Evolutionary conservation across 257 asterid species (phyloP).

Genomic region (Plantago major): DNA sequence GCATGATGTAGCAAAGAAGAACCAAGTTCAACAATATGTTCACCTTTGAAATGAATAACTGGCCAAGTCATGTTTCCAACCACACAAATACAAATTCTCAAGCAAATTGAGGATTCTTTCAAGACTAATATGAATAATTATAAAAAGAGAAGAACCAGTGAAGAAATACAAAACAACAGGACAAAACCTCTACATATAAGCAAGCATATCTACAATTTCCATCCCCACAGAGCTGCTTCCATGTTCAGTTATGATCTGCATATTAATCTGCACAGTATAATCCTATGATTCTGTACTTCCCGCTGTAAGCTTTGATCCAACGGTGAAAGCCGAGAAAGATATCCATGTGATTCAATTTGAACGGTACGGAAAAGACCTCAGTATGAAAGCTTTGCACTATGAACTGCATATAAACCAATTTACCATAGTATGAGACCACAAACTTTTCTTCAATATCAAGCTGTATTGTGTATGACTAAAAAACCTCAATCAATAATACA

Average conservation of each 20-base stretch:
- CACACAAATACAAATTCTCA: slow-evolving; percentile 12
- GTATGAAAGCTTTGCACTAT: slow-evolving; percentile 11
- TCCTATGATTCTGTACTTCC: neutral
- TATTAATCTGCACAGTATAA: slow-evolving; percentile 15
- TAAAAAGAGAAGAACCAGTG: neutral
- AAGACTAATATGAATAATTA: slow-evolving; percentile 12
- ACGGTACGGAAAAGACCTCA: slow-evolving; percentile 15
- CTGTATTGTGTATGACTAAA: no score
- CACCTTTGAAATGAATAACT: slow-evolving; percentile 6
- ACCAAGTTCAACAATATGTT: no score
- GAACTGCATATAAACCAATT: slow-evolving; percentile 16
- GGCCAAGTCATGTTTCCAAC: slow-evolving; percentile 13
- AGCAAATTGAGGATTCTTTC: slow-evolving; percentile 3
- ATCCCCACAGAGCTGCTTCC: slow-evolving; percentile 16
- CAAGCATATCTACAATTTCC: slow-evolving; percentile 29
- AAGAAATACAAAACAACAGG: slow-evolving; percentile 8
- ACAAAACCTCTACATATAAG: slow-evolving; percentile 14
- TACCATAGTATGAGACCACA: neutral
- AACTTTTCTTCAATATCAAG: neutral
- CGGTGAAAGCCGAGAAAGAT: slow-evolving; percentile 2
- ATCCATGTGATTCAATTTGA: slow-evolving; percentile 12
- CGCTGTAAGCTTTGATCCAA: slow-evolving; percentile 17
- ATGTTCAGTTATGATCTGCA: slow-evolving; percentile 21
- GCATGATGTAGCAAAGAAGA: no score
- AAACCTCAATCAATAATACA: no score